Base-by-base conservation (phyloP, 2,329 filamentous ascomycete genomes). In the Leptographium procerum region DNA sequence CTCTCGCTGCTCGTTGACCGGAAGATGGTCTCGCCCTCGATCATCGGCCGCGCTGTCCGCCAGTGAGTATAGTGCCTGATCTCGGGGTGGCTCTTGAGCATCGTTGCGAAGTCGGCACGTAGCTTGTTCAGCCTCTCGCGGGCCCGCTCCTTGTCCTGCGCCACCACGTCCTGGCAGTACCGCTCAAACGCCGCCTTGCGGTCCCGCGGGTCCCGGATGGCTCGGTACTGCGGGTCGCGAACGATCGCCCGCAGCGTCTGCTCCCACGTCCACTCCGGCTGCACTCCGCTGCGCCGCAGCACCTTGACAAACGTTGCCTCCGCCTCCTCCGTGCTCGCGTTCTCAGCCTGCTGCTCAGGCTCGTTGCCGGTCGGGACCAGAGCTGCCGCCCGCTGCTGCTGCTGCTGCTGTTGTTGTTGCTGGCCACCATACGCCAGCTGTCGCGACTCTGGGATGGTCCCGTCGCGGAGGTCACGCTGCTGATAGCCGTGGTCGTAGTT, bases 21-120 rank as follows among this genome's bases (percentile, higher is more conserved):
- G 75, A 97, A 99, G 60, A 95, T 94, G 53, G 90, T 94, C 77
- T 99, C 94, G 55, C 88, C 88, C 72, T 97, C 90, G 62, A 99
- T 90, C 63, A 96, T 95, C 11, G 91, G 90, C 55, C 89, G 86
- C 57, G 92, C 94, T 19, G 90, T 96, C 80, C 91, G 95, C 94
- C 94, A 99, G 61, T 91, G 87, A 48, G 92, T 96, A 72, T 95
- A 96, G 71, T 96, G 85, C 72, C 91, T 94, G 72, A 99, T 97
- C 72, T 99, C 94, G 61, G 91, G 91, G 71, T 99, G 92, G 64
- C 91, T 91, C 73, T 87, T 90, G 64, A 99, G 81, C 94, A 99
- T 99, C 58, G 86, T 91, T 65, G 88, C 87, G 72, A 99, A 99
- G 77, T 97, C 94, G 71, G 88, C 81, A 67, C 91, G 89, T 68